These are phyloP conservation scores for Phytopythium aichiense DNA, from an alignment of 352 stramenopile genomes.

Conservation along the genomic window DNA sequence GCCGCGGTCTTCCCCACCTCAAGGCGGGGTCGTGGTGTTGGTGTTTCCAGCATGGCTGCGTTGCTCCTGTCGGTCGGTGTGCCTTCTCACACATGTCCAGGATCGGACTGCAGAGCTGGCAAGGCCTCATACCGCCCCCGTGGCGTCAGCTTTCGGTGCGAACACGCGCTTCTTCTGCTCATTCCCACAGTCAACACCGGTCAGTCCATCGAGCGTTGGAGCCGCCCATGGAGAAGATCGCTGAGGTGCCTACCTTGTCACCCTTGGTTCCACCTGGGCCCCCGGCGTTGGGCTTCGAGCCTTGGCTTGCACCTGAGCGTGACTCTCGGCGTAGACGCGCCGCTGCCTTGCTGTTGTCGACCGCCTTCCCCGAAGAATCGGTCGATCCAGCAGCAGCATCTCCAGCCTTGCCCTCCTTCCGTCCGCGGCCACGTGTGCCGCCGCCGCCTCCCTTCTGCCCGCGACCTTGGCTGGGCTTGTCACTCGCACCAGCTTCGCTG, in stretches of 20 bases:
- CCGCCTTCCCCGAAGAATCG: neutral
- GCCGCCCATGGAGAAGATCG: neutral
- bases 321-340: conserved; percentile 23
- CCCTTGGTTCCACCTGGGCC: conserved; percentile 31
- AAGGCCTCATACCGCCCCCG: conserved; percentile 6
- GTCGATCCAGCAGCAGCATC: conserved; percentile 14
- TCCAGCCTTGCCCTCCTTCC: conserved; percentile 32
- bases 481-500: conserved; percentile 19
- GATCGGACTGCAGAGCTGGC: neutral
- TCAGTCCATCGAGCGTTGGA: neutral
- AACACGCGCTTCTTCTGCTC: conserved; percentile 67
- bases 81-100: neutral
- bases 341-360: conserved; percentile 19
- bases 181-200: neutral
- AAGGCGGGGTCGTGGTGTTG: neutral
- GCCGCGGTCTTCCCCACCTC: neutral
- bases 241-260: conserved; percentile 20
- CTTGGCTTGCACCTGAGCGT: conserved; percentile 2
- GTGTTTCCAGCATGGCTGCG: neutral
- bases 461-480: neutral
- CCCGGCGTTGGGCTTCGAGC: conserved; percentile 1
- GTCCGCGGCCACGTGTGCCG: conserved; percentile 23
- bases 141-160: conserved; percentile 43
- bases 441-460: conserved; percentile 10
- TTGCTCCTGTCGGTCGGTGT: too few species aligned